Evolutionary conservation across 257 asterid species (phyloP).

Genomic region (Anisodus tanguticus): DNA sequence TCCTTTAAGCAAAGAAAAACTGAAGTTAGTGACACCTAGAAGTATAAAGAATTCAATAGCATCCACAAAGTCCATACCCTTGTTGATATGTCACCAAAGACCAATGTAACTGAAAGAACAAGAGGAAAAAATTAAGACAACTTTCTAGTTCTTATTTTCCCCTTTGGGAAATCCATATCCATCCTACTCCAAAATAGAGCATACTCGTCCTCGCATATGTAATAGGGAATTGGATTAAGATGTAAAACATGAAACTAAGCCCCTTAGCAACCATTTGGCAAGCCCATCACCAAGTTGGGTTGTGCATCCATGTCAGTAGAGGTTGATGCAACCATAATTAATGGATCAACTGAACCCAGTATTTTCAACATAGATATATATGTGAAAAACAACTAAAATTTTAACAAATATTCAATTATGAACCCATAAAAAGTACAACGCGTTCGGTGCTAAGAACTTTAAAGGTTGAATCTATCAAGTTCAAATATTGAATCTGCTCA

Average conservation of each 20-base stretch:
- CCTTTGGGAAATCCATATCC: neutral
- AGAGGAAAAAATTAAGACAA: neutral
- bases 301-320: neutral
- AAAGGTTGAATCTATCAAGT: neutral
- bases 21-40: neutral
- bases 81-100: neutral
- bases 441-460: neutral
- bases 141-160: neutral
- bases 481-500: neutral
- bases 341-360: neutral
- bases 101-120: neutral
- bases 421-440: neutral
- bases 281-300: neutral
- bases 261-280: neutral
- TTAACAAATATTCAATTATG: too few relatives aligned
- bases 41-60: neutral
- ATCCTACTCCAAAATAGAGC: neutral
- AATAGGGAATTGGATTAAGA: neutral
- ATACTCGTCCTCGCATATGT: neutral
- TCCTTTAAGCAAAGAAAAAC: slow-evolving; percentile 50
- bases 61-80: neutral
- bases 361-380: neutral
- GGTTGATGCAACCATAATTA: neutral
- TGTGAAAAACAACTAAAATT: too few relatives aligned
- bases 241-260: neutral